Base-by-base conservation (phyloP, 2,329 filamentous ascomycete genomes). In the Aspergillus sp. region DNA sequence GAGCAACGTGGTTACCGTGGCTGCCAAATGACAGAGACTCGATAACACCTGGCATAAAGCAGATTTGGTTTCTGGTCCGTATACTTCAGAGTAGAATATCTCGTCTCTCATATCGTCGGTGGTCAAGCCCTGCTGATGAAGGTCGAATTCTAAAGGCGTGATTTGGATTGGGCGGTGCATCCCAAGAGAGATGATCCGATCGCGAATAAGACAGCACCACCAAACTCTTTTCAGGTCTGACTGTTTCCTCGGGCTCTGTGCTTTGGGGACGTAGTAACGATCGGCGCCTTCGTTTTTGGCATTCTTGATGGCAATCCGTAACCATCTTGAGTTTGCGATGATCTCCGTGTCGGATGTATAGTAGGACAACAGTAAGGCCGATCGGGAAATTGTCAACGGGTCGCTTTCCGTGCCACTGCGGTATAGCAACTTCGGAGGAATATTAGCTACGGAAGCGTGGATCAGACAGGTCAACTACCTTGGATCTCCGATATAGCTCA, bases 161-260 rank as follows among this genome's bases (percentile, higher is more conserved):
- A 63, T 63, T 42, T 63, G 61, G 20, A 63, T 60, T 18, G 61
- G 58, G 11, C 61, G 58, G 20, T 58, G 58, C 58, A 63, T 56
- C 46, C 61, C 61, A 4, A 63, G 53, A 4, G 61, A 60, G 50
- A 63, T 55, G n/a, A 63, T 57, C 7, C 61, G 55, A 56, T 63
- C 61, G 22, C 61, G 58, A 14, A 63, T 60, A n/a, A 60, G 52
- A 51, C 61, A 62, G 36, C 57, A 60, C 60, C 60, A 63, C 61
- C 61, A 63, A 29, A 63, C 50, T 36, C 61, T 55, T 29, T 63
- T 63, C 1, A 63, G 46, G 20, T 60, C 61, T 1, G 58, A 50
- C 5, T 16, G 26, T 11, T 49, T 32, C n/a, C 24, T 47, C 4
- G 24, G 12, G 1, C 18, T 6, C 7, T 10, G 42, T 18, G 11